These are phyloP conservation scores for Saccharomycodes ludwigii DNA, from an alignment of 805 yeast genomes.

Conservation along the genomic window DNA sequence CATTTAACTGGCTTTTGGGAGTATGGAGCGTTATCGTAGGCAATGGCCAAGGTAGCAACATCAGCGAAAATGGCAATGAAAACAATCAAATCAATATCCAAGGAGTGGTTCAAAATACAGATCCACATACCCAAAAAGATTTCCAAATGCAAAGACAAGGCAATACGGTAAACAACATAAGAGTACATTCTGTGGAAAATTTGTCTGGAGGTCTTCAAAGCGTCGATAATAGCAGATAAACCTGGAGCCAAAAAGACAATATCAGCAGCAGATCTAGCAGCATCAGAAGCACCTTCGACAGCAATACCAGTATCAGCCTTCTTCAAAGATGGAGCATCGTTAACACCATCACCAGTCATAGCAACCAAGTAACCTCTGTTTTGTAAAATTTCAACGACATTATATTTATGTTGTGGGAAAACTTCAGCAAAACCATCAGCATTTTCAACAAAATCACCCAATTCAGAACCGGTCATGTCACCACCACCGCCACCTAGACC, in stretches of 20 bases:
- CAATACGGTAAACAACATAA: slow-evolving; percentile 96
- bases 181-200: slow-evolving; percentile 99
- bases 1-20: slow-evolving; percentile 89
- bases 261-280: slow-evolving; percentile 95
- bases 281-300: slow-evolving; percentile 96
- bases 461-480: slow-evolving; percentile 94
- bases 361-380: slow-evolving; percentile 95
- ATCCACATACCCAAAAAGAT: slow-evolving; percentile 93
- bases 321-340: slow-evolving; percentile 95
- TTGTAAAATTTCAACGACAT: slow-evolving; percentile 90
- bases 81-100: slow-evolving; percentile 84
- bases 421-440: slow-evolving; percentile 99
- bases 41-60: slow-evolving; percentile 94
- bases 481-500: slow-evolving; percentile 90
- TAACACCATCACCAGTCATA: slow-evolving; percentile 99
- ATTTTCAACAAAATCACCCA: slow-evolving; percentile 93
- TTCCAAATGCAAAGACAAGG: slow-evolving; percentile 89
- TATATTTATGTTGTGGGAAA: slow-evolving; percentile 96
- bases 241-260: slow-evolving; percentile 93
- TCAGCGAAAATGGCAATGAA: slow-evolving; percentile 96
- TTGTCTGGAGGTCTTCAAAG: slow-evolving; percentile 89
- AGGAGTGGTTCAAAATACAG: slow-evolving; percentile 78
- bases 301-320: slow-evolving; percentile 96
- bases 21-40: slow-evolving; percentile 94
- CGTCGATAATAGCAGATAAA: slow-evolving; percentile 89